Evolutionary conservation across 768 basidiomycete genomes (phyloP).

Genomic region (Daedaleopsis nitida): DNA sequence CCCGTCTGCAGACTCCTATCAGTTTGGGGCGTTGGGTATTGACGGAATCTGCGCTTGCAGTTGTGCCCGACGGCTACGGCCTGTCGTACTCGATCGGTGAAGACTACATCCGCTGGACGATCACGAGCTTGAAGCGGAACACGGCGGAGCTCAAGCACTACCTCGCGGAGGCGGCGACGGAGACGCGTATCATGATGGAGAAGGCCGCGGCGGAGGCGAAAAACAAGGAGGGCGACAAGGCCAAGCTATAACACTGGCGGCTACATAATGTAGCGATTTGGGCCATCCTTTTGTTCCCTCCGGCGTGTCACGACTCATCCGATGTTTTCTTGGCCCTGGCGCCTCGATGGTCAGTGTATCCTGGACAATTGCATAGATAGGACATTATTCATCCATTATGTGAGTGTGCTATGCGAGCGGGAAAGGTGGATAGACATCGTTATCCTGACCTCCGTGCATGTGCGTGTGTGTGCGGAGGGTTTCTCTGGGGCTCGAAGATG

Average conservation of each 20-base stretch:
- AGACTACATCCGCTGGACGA: slow-evolving; percentile 85
- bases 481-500: no score
- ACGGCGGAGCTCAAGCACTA: slow-evolving; percentile 65
- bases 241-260: slow-evolving; percentile 32
- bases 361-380: no score
- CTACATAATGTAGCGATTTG: not conserved
- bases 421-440: no score
- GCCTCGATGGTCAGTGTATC: no score
- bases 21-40: not conserved
- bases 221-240: slow-evolving; percentile 29
- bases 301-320: no score
- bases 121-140: slow-evolving; percentile 68
- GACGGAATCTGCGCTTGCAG: slow-evolving; percentile 38
- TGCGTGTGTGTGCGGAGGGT: no score
- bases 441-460: no score
- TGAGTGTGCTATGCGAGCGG: no score
- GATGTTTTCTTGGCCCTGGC: no score
- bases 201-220: slow-evolving; percentile 48
- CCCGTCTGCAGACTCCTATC: no score
- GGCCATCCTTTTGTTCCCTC: not conserved
- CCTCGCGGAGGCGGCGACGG: slow-evolving; percentile 79
- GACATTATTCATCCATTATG: no score
- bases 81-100: slow-evolving; percentile 89
- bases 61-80: slow-evolving; percentile 91
- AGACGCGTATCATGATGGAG: slow-evolving; percentile 77